Conservation (phyloP, 208 protist species). For the Acanthamoeba lenticulata region DNA sequence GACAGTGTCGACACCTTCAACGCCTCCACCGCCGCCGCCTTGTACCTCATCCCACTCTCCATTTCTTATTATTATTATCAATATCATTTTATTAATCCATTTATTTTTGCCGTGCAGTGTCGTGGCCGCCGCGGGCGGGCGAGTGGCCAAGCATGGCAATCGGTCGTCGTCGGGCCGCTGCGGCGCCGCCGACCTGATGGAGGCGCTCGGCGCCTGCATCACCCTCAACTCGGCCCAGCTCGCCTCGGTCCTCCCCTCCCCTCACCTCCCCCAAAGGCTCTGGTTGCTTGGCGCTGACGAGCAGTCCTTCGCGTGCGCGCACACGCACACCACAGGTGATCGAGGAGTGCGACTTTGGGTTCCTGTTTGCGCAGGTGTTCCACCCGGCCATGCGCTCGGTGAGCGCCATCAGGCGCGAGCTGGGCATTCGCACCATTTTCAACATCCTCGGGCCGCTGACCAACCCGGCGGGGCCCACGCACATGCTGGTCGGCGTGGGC, state of each 20-base stretch:
- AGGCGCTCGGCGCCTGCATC: conserved; percentile 48
- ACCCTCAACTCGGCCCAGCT: background rate
- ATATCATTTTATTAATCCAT: background rate
- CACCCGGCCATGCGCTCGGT: conserved; percentile 63
- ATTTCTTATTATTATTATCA: background rate
- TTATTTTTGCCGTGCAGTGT: background rate
- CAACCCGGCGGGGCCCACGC: conserved; percentile 28
- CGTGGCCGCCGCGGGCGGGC: background rate
- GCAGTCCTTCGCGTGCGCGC: background rate
- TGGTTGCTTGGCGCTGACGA: background rate
- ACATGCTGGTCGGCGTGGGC: conserved; percentile 63
- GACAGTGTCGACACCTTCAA: conserved; percentile 68
- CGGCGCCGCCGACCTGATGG: conserved; percentile 49
- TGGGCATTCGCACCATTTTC: conserved; percentile 61
- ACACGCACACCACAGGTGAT: background rate
- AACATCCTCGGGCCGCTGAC: conserved; percentile 57
- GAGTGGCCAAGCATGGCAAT: conserved; percentile 67
- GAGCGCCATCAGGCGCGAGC: background rate
- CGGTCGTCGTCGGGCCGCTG: conserved; percentile 42
- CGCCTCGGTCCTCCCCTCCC: background rate
- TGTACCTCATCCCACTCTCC: background rate
- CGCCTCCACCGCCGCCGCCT: conserved; percentile 61
- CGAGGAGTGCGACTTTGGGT: conserved; percentile 39
- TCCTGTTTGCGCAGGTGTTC: conserved; percentile 62
- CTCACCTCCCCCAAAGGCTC: background rate